phyloP scores from a whole-genome alignment of 164 flowering plant genomes.

The Malania oleifera region DNA sequence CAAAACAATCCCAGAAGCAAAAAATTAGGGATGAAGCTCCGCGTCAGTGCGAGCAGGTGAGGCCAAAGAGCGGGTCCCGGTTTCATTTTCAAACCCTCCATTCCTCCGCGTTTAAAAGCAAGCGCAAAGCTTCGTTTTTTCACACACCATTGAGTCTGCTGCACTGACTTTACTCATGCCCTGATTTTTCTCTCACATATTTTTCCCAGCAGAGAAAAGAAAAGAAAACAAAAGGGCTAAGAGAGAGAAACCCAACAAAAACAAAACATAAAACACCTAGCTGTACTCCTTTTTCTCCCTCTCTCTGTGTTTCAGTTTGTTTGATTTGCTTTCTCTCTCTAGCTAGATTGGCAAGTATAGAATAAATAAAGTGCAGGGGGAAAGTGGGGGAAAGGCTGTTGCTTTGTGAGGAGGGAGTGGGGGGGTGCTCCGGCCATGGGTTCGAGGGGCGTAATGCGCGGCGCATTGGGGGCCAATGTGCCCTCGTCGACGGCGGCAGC shows the following conservation, averaged over 20 bases:
- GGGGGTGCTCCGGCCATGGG: constrained; percentile 13
- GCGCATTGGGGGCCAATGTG: constrained; percentile 10
- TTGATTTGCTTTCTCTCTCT: constrained; percentile 3
- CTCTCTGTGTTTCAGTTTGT: too few relatives aligned
- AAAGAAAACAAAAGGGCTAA: too few relatives aligned
- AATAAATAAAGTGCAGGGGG: constrained; percentile 30
- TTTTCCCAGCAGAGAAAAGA: too few relatives aligned
- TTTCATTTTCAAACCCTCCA: constrained; percentile 8
- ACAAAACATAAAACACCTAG: too few relatives aligned
- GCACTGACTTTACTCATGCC: neutral
- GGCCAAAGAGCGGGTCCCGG: constrained; percentile 27
- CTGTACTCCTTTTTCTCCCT: too few relatives aligned
- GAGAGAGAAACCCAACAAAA: too few relatives aligned
- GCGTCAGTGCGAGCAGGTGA: neutral
- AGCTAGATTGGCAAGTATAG: constrained; percentile 13
- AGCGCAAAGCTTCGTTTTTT: constrained; percentile 21
- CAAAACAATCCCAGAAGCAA: neutral
- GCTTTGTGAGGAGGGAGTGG: neutral
- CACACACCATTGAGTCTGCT: neutral
- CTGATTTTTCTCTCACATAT: constrained; percentile 6
- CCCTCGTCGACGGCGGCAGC: neutral
- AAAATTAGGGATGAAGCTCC: constrained; percentile 6
- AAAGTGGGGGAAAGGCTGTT: constrained; percentile 8
- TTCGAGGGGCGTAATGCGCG: constrained; percentile 26
- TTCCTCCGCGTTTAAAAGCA: constrained; percentile 24